A percentile compares a stretch with the other conserved stretches of the same genome.
Evolutionary conservation across 2,329 filamentous ascomycete genomes (phyloP).

Genomic region (Fusarium sp.): DNA sequence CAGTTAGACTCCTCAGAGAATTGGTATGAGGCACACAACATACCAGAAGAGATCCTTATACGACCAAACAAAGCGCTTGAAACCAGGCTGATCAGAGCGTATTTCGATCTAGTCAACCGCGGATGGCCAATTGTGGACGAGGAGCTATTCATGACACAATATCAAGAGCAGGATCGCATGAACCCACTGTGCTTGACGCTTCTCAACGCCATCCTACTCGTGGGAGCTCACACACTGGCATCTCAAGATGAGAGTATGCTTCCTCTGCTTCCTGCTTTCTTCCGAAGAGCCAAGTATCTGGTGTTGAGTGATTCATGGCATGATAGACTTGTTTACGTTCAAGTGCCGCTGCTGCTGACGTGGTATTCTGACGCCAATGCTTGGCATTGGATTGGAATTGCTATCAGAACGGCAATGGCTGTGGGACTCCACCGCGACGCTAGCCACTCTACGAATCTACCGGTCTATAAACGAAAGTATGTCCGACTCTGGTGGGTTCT

Average conservation of each 20-base stretch:
- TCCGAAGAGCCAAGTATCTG: neutral
- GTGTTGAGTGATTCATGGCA: neutral
- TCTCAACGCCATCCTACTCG: slow-evolving; percentile 1
- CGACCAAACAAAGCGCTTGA: slow-evolving; percentile 1
- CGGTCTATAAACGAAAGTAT: slow-evolving; percentile 5
- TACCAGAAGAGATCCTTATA: neutral
- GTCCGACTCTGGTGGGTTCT: slow-evolving; percentile 12
- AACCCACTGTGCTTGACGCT: slow-evolving; percentile 9
- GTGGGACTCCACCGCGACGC: slow-evolving; percentile 2
- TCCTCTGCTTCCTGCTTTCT: neutral
- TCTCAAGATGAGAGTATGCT: neutral
- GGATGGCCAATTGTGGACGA: slow-evolving; percentile 15
- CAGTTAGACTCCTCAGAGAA: neutral
- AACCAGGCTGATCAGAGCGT: neutral
- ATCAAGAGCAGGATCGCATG: neutral
- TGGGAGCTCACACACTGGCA: slow-evolving; percentile 4
- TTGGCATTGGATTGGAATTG: slow-evolving; percentile 20
- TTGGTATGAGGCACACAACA: neutral
- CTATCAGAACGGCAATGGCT: slow-evolving; percentile 7
- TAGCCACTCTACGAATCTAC: slow-evolving; percentile 1
- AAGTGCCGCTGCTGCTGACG: neutral
- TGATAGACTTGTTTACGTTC: slow-evolving; percentile 2
- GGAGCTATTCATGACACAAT: slow-evolving; percentile 11
- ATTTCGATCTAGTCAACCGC: neutral
- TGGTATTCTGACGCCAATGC: slow-evolving; percentile 13